Percentiles rank a stretch among this genome's conserved stretches.
Evolutionary conservation across 2,329 filamentous ascomycete species (phyloP).

Genomic region (Aspergillus jensenii): DNA sequence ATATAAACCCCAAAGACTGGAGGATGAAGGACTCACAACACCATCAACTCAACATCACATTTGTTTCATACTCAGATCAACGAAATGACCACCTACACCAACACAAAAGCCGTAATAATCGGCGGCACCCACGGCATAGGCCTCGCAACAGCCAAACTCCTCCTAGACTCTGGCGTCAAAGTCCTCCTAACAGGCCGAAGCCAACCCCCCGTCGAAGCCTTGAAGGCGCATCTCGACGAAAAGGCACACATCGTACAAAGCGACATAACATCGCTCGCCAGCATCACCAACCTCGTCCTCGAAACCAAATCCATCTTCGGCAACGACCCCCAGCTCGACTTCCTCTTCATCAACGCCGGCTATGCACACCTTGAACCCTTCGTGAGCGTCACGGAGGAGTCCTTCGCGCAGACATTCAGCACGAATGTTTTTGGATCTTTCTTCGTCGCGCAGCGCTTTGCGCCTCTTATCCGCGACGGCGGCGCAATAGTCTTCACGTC

Average conservation of each 20-base stretch:
- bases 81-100: background rate
- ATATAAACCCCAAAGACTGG: too few relatives aligned
- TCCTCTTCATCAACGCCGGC: constrained; percentile 13
- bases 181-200: constrained; percentile 17
- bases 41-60: too few relatives aligned
- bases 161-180: constrained; percentile 1
- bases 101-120: constrained; percentile 11
- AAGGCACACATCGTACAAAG: constrained; percentile 1
- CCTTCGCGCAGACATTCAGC: constrained; percentile 8
- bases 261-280: constrained; percentile 7
- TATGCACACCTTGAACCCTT: constrained; percentile 14
- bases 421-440: constrained; percentile 15
- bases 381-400: background rate
- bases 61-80: too few relatives aligned
- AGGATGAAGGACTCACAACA: too few relatives aligned
- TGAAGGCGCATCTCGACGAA: constrained; percentile 1
- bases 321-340: background rate
- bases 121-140: constrained; percentile 17
- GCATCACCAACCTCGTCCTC: background rate
- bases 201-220: background rate
- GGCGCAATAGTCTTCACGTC: constrained; percentile 15
- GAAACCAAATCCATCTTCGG: constrained; percentile 4
- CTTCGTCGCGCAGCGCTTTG: constrained; percentile 10
- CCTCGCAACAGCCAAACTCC: constrained; percentile 13
- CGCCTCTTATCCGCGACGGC: constrained; percentile 5